phyloP scores from a whole-genome alignment of 140 eudicot genomes.

The Erigeron philadelphicus region DNA sequence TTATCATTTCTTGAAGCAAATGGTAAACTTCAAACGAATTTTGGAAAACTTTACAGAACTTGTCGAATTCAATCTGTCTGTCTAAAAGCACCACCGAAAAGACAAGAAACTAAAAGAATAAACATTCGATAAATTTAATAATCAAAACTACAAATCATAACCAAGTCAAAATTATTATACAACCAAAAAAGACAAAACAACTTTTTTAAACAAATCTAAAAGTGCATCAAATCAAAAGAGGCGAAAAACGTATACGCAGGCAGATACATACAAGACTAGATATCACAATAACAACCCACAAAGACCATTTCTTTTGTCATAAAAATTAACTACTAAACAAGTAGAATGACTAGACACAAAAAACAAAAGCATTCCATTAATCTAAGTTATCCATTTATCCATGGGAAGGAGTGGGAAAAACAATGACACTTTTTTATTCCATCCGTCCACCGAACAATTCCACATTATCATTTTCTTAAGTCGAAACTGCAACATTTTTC shows the following conservation, averaged over 20 bases:
- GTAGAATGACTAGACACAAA: constrained; percentile 29
- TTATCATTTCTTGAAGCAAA: neutral
- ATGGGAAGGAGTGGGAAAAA: constrained; percentile 20
- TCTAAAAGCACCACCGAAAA: neutral
- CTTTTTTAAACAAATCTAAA: constrained; percentile 9
- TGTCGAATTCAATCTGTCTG: neutral
- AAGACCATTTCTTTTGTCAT: constrained; percentile 29
- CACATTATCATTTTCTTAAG: constrained; percentile 9
- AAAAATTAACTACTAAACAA: constrained; percentile 34
- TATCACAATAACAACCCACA: constrained; percentile 18
- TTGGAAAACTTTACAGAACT: neutral
- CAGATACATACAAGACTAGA: constrained; percentile 27
- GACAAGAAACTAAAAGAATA: constrained; percentile 13
- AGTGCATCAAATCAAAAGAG: constrained; percentile 3
- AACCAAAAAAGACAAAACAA: constrained; percentile 13
- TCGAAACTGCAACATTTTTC: neutral
- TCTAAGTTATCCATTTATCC: constrained; percentile 41
- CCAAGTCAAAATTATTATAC: constrained; percentile 19
- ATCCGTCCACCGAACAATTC: constrained; percentile 22
- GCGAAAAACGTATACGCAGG: constrained; percentile 16
- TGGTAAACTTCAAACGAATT: neutral
- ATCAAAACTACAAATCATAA: constrained; percentile 22
- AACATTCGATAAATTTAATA: constrained; percentile 1
- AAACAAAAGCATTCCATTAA: constrained; percentile 30
- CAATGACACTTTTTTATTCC: constrained; percentile 33